Base-by-base conservation (phyloP, 768 basidiomycete species). In the Hortiboletus campestris region DNA sequence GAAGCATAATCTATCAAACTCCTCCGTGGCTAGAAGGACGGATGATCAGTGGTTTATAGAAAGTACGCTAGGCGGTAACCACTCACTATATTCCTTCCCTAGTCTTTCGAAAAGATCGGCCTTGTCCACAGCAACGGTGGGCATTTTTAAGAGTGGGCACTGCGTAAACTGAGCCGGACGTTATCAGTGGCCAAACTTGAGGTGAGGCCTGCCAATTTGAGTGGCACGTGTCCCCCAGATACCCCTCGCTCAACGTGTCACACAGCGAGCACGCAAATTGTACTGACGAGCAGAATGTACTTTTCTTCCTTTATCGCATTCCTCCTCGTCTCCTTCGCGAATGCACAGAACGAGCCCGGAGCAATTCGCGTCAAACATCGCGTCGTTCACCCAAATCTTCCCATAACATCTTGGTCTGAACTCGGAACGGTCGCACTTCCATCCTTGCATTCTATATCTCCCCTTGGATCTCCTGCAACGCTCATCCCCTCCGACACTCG, bases 61-160 rank as follows among this genome's bases (percentile, higher is more conserved):
- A 61, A 48, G 55, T 34, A 17, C 52, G 35, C 25, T 25, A 19
- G 25, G 17, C 32, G 11, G 35, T 29, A 48, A 50, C 22, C 40
- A 75, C 77, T 67, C 64, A 94, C 95, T 84, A 75, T 91, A 98
- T 65, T 84, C 80, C 62, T 80, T 81, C 29, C 88, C 94, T 22
- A 99, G 85, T 44, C 91, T 77, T 60, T 86, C 81, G 83, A 89
- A 98, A 47, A 99, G 87, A 72, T 97, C 93, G 44, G 85, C 91
- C 74, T 98, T 98, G 79, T 98, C 91, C 56, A 98, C 91, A 19
- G 94, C 80, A 71, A 99, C 81, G 60, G 97, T 98, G 57, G 97
- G 97, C 97, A 94, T 96, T 46, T 61, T 68, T 31, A 2, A 22
- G 38, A 20, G 41, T 17, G 36, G 46, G 28, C 20, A 31, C 7